phyloP scores from a whole-genome alignment of 208 protist species.

The Crithidia bombi region DNA sequence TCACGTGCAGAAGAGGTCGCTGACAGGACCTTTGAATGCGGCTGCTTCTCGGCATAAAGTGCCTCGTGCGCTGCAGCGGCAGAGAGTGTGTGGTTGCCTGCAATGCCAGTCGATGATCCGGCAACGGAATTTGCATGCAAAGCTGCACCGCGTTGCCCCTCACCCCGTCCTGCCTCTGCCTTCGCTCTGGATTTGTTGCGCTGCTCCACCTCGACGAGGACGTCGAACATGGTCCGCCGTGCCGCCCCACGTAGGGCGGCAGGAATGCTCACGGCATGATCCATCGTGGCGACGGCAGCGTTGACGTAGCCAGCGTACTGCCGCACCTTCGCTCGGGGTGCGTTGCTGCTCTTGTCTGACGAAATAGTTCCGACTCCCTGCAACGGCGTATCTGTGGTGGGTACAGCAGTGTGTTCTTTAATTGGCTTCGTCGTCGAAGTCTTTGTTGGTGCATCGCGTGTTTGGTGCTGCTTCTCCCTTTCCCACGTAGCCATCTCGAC shows the following conservation, averaged over 20 bases:
- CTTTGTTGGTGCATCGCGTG: not conserved
- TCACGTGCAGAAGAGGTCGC: conserved; percentile 11
- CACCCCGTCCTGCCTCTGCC: not conserved
- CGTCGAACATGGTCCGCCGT: conserved; percentile 82
- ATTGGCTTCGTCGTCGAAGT: not conserved
- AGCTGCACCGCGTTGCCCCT: not conserved
- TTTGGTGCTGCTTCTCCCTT: not conserved
- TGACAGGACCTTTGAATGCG: not conserved
- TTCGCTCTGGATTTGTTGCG: not conserved
- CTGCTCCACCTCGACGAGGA: conserved; percentile 36
- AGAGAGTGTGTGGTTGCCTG: not conserved
- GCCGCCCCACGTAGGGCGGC: conserved; percentile 51
- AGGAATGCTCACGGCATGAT: conserved; percentile 61
- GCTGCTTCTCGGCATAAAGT: not conserved
- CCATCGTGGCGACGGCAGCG: conserved; percentile 53
- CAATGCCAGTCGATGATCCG: too few relatives aligned
- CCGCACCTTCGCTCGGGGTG: not conserved
- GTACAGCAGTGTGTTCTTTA: conserved; percentile 2
- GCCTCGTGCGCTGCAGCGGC: too few relatives aligned
- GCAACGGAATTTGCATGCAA: too few relatives aligned
- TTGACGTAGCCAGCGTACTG: conserved; percentile 6
- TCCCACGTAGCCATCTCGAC: not conserved
- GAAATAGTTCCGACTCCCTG: too few relatives aligned
- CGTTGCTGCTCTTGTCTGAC: too few relatives aligned
- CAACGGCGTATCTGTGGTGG: too few relatives aligned